These are phyloP conservation scores for Blastocystis sp. DNA, from an alignment of 352 stramenopile species.

Conservation along the genomic window DNA sequence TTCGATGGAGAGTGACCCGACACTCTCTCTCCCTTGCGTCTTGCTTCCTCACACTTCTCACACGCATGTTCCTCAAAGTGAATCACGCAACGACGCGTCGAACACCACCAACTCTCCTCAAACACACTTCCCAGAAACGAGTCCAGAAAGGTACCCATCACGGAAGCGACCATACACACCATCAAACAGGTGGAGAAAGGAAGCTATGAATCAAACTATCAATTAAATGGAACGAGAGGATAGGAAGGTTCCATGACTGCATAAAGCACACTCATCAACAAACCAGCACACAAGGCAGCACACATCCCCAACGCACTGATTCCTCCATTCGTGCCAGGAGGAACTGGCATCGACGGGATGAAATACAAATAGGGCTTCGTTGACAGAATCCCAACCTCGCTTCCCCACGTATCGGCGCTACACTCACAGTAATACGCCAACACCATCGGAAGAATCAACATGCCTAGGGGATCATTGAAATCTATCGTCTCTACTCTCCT, in stretches of 20 bases:
- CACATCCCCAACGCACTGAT: not conserved
- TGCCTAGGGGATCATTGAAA: not conserved
- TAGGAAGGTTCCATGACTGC: not conserved
- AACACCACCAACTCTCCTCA: constrained; percentile 30
- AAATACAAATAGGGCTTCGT: constrained; percentile 20
- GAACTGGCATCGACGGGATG: constrained; percentile 17
- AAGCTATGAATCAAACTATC: not conserved
- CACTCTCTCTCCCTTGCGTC: not conserved
- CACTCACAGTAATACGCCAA: constrained; percentile 40
- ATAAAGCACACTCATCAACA: not conserved
- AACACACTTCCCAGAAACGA: constrained; percentile 34
- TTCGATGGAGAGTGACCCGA: not conserved
- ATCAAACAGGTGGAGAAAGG: not conserved
- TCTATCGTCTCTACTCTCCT: not conserved
- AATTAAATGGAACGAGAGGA: not conserved
- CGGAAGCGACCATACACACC: not conserved
- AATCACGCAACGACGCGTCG: not conserved
- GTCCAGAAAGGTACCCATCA: constrained; percentile 32
- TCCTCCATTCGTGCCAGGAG: constrained; percentile 28
- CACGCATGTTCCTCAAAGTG: not conserved
- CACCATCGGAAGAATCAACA: constrained; percentile 24
- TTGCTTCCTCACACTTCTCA: not conserved
- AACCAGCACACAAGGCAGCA: not conserved
- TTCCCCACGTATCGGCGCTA: constrained; percentile 40
- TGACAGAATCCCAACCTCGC: constrained; percentile 32